A percentile compares a stretch with the other conserved stretches of the same genome.
These are phyloP conservation scores for Populus hybrid DNA, from an alignment of 441 rosid genomes.

Conservation along the genomic window DNA sequence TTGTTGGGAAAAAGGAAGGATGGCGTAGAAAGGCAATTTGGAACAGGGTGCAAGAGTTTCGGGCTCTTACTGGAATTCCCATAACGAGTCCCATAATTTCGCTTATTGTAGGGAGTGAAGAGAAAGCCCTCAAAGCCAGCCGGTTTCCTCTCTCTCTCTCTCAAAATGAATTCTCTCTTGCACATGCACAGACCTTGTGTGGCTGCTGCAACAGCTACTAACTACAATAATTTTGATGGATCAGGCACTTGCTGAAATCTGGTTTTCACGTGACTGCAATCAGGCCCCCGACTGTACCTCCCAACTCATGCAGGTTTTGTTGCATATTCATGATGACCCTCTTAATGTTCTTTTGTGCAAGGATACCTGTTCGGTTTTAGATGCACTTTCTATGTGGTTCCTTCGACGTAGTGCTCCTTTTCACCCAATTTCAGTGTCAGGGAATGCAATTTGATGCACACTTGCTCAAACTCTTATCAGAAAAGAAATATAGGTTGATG, in stretches of 20 bases:
- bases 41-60: conserved; percentile 74
- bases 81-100: conserved; percentile 78
- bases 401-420: background rate
- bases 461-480: background rate
- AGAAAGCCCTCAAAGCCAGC: conserved; percentile 80
- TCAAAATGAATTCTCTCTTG: background rate
- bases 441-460: background rate
- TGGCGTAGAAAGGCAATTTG: conserved; percentile 88
- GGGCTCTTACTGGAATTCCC: conserved; percentile 61
- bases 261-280: conserved; percentile 95
- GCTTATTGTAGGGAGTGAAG: conserved; percentile 82
- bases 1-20: conserved; percentile 65
- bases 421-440: background rate
- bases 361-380: background rate
- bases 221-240: conserved; percentile 13
- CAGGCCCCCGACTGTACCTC: conserved; percentile 95
- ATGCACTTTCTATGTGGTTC: background rate
- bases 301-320: conserved; percentile 90
- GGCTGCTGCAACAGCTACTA: conserved; percentile 11
- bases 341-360: background rate
- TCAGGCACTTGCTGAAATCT: conserved; percentile 66
- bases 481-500: background rate
- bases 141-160: conserved; percentile 37
- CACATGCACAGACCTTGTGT: background rate
- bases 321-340: background rate